Evolutionary conservation across 257 asterid genomes (phyloP), one percentile per base, ranked within the genome.

Genomic region (Fraxinus pennsylvanica): DNA sequence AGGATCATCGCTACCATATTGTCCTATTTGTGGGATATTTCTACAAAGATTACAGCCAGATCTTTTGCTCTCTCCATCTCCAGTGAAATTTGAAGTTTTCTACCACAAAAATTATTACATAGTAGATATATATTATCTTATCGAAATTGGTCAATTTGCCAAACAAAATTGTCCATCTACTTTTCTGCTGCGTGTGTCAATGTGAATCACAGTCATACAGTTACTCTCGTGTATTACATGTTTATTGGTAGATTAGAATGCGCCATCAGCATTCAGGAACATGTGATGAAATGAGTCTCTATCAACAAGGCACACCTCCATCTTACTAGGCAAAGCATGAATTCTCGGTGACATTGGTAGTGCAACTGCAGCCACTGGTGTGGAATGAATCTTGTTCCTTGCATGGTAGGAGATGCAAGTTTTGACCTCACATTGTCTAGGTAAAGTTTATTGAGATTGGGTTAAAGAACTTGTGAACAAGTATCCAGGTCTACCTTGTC

Each of bases 11-110:
- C 78, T 85, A 77, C 97, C 98, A 68, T 82, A 85, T n/a, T 95
- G 98, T 77, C 93, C 96, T 76, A 88, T 89, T 66, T 93, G 99
- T 73, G 98, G 99, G 77, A 87, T 87, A 85, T 94, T 92, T 79
- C 68, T 93, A 36, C 96, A 90, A 82, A 87, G 95, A 86, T 83
- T 75, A 79, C 97, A 86, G 69, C 97, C 96, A 45, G 93, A 84
- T 38, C 82, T 87, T 77, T 80, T 88, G 61, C 94, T 95, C 67
- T 89, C 96, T 4, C 89, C 97, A 38, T 86, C 91, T 72, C 89
- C 96, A 32, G 88, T 89, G 21, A 93, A 83, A 83, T 54, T 47
- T 7, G 57, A 67, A 36, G n/a, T 17, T 22, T 27, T 63, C 71
- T 33, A 15, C 15, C 63, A 5, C 76, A 70, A 41, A 13, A 70